Evolutionary conservation across 2,329 filamentous ascomycete species (phyloP), one percentile per base, ranked within the genome.

Genomic region (Rosellinia necatrix): DNA sequence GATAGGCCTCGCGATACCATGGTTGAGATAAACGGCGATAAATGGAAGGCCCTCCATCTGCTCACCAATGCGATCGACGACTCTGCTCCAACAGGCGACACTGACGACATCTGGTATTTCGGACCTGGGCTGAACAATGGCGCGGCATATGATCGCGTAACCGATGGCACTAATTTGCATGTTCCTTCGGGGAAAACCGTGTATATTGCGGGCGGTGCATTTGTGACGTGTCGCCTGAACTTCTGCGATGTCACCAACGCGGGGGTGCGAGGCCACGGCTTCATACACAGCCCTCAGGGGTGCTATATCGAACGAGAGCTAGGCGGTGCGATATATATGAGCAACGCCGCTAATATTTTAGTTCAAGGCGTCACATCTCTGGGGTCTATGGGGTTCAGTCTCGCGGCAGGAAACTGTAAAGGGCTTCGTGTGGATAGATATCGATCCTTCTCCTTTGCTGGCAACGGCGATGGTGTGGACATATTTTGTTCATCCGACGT

Each of bases 401-500:
- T 63, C 5, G 65, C 65, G 19, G 57, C 63, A 19, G 47, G 47
- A 19, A 17, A 34, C 9, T 56, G 58, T 1, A 56, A 57, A 6
- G 53, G 50, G 7, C 38, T 70, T 10, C 59, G 53, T 13, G 56
- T 69, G 30, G 38, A 58, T 49, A 49, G 58, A 4, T 62, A 62
- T 44, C 53, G 64, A 2, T 60, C 62, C 3, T 63, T 68, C 49
- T 65, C 59, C 3, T 61, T 57, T 5, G 41, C 53, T 8, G 51
- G 46, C 21, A 66, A 63, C 22, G 67, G 66, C 7, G 67, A 70
- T 34, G 67, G 67, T 9, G 48, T 70, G n/a, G 67, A 70, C 47
- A 57, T 68, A 34, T 66, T 59, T 58, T 63, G 61, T 40, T 60
- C 55, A 50, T 46, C 59, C 29, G 55, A 67, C 38, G 52, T 69